phyloP scores from a whole-genome alignment of 345 rosid species.

The Angophora floribunda region DNA sequence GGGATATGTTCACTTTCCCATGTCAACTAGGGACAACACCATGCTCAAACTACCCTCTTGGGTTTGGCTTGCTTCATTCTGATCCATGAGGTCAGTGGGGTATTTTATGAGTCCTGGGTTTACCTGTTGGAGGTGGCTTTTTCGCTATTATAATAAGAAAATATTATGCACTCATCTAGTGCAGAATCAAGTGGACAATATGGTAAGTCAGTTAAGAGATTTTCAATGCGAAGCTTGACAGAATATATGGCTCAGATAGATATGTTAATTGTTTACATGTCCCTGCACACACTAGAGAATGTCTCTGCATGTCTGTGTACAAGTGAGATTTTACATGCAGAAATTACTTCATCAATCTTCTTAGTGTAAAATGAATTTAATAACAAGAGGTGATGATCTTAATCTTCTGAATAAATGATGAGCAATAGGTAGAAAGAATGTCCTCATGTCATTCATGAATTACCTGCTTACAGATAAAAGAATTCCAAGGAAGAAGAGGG shows the following conservation, averaged over 20 bases:
- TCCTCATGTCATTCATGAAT: neutral
- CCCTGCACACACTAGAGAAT: neutral
- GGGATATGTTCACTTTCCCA: neutral
- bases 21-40: neutral
- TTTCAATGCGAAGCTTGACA: neutral
- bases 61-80: neutral
- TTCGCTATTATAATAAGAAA: neutral
- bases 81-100: neutral
- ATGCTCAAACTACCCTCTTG: neutral
- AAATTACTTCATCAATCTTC: neutral
- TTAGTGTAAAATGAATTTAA: neutral
- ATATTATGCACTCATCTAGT: neutral
- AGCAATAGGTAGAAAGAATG: neutral
- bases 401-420: neutral
- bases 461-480: conserved; percentile 92
- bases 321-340: neutral
- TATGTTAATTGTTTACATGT: neutral
- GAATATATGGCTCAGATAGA: neutral
- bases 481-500: conserved; percentile 89
- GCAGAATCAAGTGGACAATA: neutral
- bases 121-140: neutral
- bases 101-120: neutral
- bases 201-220: neutral
- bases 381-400: neutral
- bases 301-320: neutral